Percentiles rank a stretch among this genome's conserved stretches.
These are phyloP conservation scores for Euphorbia peplus DNA, from an alignment of 345 rosid genomes.

Conservation along the genomic window DNA sequence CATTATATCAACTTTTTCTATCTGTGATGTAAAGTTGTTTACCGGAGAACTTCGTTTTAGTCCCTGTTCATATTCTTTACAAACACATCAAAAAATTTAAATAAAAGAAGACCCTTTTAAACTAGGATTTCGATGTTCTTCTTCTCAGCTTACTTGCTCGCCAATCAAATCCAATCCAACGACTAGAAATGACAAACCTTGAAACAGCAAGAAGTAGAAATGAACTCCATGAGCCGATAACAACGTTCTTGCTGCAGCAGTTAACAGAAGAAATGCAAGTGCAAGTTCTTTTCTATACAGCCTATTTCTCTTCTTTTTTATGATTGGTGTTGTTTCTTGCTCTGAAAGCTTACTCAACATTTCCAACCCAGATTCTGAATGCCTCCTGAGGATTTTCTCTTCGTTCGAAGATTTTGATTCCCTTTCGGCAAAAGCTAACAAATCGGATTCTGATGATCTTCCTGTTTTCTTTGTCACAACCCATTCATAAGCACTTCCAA, in stretches of 20 bases:
- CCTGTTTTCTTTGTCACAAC: constrained; percentile 89
- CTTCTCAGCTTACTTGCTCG: constrained; percentile 63
- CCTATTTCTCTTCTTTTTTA: constrained; percentile 48
- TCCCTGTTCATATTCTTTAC: neutral
- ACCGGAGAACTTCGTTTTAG: neutral
- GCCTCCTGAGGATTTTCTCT: constrained; percentile 61
- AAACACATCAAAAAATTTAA: neutral
- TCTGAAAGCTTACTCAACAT: constrained; percentile 55
- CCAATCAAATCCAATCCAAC: constrained; percentile 93
- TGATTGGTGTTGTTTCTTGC: constrained; percentile 26
- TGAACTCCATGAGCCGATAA: constrained; percentile 85
- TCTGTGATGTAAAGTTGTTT: constrained; percentile 14
- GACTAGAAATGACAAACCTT: constrained; percentile 75
- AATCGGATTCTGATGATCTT: constrained; percentile 75
- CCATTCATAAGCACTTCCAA: constrained; percentile 89
- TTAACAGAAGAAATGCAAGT: constrained; percentile 74
- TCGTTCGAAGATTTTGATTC: constrained; percentile 47
- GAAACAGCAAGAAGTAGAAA: constrained; percentile 86
- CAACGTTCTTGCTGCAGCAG: constrained; percentile 79
- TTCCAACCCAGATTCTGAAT: constrained; percentile 71
- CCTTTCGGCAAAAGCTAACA: constrained; percentile 67
- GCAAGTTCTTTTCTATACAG: constrained; percentile 76
- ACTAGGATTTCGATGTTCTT: neutral
- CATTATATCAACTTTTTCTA: constrained; percentile 5
- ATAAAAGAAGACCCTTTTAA: neutral